Conservation (phyloP, 306 rosid species). For the Vigna trinervia region DNA sequence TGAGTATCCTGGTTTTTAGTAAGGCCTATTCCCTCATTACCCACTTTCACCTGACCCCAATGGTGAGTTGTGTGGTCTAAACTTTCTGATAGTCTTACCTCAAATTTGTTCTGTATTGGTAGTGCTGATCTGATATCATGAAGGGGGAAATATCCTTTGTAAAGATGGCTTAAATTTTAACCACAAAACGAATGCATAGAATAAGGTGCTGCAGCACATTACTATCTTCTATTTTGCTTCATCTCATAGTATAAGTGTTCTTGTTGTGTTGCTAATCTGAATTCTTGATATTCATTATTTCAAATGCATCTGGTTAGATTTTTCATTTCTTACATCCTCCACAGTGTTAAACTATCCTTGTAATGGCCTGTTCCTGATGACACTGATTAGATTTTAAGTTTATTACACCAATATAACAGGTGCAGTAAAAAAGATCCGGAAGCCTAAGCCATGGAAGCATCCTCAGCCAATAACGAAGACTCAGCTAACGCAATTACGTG, state of each 20-base stretch:
- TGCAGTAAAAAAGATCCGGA: constrained; percentile 73
- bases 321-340: background rate
- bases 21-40: constrained; percentile 1
- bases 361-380: constrained; percentile 37
- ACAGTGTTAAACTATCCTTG: constrained; percentile 11
- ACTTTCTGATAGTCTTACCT: background rate
- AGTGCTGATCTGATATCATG: constrained; percentile 19
- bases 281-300: background rate
- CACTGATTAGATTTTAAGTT: constrained; percentile 31
- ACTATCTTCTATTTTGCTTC: background rate
- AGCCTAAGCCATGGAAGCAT: constrained; percentile 99
- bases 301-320: background rate
- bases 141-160: background rate
- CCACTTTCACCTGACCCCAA: constrained; percentile 11
- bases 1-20: constrained; percentile 2
- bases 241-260: background rate
- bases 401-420: constrained; percentile 53
- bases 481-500: constrained; percentile 86
- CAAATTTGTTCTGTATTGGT: background rate
- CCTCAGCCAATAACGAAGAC: constrained; percentile 95
- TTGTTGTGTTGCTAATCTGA: background rate
- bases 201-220: constrained; percentile 1
- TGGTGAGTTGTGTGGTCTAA: constrained; percentile 19
- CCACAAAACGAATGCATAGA: background rate
- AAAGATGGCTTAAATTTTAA: constrained; percentile 5